These are phyloP conservation scores for Nymphaea colorata DNA, from an alignment of 164 flowering plant genomes.

Conservation along the genomic window DNA sequence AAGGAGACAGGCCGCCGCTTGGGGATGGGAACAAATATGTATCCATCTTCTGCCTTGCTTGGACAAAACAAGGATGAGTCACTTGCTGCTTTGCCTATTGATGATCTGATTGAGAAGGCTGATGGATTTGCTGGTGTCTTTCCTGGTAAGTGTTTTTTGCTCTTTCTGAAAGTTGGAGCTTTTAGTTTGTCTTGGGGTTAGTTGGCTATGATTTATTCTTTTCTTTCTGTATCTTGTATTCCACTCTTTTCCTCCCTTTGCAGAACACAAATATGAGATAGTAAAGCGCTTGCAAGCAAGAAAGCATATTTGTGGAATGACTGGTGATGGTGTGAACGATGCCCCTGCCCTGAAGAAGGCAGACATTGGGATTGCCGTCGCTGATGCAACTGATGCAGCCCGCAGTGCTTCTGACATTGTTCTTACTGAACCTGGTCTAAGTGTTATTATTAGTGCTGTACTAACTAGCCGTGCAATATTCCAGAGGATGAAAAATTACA, in stretches of 20 bases:
- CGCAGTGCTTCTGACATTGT: slow-evolving; percentile 96
- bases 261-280: slow-evolving; percentile 91
- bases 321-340: slow-evolving; percentile 92
- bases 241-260: not conserved
- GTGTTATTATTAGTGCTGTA: slow-evolving; percentile 86
- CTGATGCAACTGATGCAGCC: slow-evolving; percentile 96
- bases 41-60: slow-evolving; percentile 75
- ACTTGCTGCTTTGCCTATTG: slow-evolving; percentile 66
- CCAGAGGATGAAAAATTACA: slow-evolving; percentile 91
- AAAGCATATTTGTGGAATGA: slow-evolving; percentile 93
- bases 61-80: slow-evolving; percentile 76
- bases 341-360: slow-evolving; percentile 94
- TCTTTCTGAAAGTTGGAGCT: not conserved
- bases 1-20: slow-evolving; percentile 91
- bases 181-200: not conserved
- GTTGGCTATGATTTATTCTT: not conserved
- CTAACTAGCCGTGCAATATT: slow-evolving; percentile 82
- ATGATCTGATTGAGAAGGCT: slow-evolving; percentile 79
- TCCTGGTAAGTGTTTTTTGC: slow-evolving; percentile 45
- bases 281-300: slow-evolving; percentile 85
- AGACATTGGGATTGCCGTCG: slow-evolving; percentile 93
- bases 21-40: slow-evolving; percentile 96
- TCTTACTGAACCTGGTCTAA: slow-evolving; percentile 82
- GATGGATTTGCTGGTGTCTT: slow-evolving; percentile 96
- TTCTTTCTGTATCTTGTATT: not conserved